Evolutionary conservation across 1,284 basidiomycete genomes (phyloP), one percentile per base, ranked within the genome.

Genomic region (Cutaneotrichosporon cavernicola): DNA sequence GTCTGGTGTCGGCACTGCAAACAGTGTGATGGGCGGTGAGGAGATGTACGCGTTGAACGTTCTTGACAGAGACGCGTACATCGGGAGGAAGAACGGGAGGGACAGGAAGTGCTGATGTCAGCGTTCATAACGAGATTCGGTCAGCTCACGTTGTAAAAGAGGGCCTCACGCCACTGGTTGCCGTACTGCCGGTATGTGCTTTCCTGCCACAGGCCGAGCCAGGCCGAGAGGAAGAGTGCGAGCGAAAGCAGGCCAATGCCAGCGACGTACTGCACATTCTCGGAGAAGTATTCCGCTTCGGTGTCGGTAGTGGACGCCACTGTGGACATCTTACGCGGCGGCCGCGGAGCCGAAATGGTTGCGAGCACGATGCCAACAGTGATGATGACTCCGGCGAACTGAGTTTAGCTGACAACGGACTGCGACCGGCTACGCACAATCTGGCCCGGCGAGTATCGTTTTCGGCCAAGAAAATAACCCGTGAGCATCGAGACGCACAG

Each of bases 151-250:
- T 70, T 74, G 72, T 94, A 97, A 81, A 97, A 97, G 84, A 97
- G 87, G 36, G 87, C 88, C 81, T 97, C 94, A 73, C 90, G 87
- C 94, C 94, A 97, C 59, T 76, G 71, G 66, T 86, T 88, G 21
- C 88, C 86, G 74, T 93, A 92, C 51, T 78, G 81, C 18, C 82
- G 77, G 75, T 89, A 92, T 6, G 91, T 92, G 78, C 84, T 83
- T 76, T 97, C 95, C 80, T 97, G 95, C 43, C 87, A 86, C 36
- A 97, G 81, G 0, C 95, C 94, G 58, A 97, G 87, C 65, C 91
- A 83, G 0, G 91, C 91, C 2, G 89, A 88, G 38, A 97, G 81
- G 22, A 97, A 72, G 56, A 97, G 86, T 0, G 94, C 92, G 13
- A 89, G 75, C 13, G 86, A 83, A 32, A 97, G 85, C 64, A 96